Base-by-base conservation (phyloP, 2,329 filamentous ascomycete species). In the Pseudonectria foliicola region DNA sequence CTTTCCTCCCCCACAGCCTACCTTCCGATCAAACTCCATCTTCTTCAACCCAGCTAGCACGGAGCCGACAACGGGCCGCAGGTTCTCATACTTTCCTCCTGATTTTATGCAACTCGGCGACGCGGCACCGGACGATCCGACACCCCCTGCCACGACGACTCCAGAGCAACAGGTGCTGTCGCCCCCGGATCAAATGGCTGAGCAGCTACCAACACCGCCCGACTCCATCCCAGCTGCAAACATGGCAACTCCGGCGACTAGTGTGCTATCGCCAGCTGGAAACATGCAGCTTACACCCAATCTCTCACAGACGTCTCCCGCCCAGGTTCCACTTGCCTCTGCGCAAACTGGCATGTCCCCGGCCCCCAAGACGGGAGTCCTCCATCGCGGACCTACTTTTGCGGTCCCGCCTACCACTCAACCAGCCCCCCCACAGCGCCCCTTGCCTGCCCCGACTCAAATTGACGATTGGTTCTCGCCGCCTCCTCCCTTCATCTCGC, bases 11-110 rank as follows among this genome's bases (percentile, higher is more conserved):
- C 47, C 61, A 27, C 75, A 70, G 29, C 77, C 67, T 1, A 70
- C 67, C 4, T 82, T 82, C 57, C 69, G 78, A 34, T 80, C 77
- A 8, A 79, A 79, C 50, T 81, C 78, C 2, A 82, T 82, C 40
- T 82, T 82, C 55, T 64, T 70, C 44, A 75, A 73, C 38, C 76
- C 77, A 6, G 67, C 70, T 1, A 68, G 67, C 13, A 69, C 64
- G 5, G 73, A 77, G 40, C 61, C 62, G 7, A 66, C 18, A 8
- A 21, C 62, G 27, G 75, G 76, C 7, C 68, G 77, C 14, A 65
- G 76, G 7, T 77, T 78, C 42, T 80, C 76, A 12, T 77, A 80
- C 46, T 80, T 80, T 44, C 75, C 78, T 8, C 77, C 77, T 2
- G 76, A 80, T 13, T 60, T 63, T 10, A 52, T 50, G 21, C 56